phyloP scores from a whole-genome alignment of 2,329 filamentous ascomycete species.

The Cryphonectria radicalis region DNA sequence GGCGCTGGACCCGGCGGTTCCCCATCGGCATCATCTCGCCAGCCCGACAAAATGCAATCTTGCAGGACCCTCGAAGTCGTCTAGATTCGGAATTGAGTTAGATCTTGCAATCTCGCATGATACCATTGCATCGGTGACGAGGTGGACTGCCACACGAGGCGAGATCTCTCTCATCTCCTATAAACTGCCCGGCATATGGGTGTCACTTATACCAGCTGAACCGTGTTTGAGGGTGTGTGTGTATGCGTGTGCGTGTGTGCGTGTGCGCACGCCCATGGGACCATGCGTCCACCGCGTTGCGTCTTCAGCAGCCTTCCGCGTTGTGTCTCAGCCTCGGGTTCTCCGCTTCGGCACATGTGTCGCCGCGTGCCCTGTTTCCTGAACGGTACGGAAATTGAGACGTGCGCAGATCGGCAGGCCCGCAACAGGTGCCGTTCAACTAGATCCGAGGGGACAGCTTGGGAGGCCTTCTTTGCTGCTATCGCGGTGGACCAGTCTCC shows the following conservation, averaged over 20 bases:
- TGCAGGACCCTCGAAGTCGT: background rate
- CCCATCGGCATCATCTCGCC: slow-evolving; percentile 17
- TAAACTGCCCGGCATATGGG: background rate
- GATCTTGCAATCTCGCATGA: slow-evolving; percentile 16
- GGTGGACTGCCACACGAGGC: slow-evolving; percentile 4
- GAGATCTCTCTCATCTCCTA: slow-evolving; percentile 2
- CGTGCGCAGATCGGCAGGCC: slow-evolving; percentile 5
- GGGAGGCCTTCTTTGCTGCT: background rate
- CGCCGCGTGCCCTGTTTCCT: background rate
- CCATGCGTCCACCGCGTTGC: slow-evolving; percentile 11
- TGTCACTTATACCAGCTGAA: background rate
- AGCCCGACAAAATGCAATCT: slow-evolving; percentile 1
- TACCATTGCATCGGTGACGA: background rate
- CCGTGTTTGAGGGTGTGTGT: background rate
- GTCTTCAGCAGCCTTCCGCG: slow-evolving; percentile 8
- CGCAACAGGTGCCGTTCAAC: background rate
- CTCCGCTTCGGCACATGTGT: slow-evolving; percentile 1
- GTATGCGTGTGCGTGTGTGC: background rate
- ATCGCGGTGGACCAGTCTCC: background rate
- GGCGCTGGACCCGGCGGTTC: slow-evolving; percentile 2
- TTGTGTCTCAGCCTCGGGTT: background rate
- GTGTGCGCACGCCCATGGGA: background rate
- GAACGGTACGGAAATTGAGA: slow-evolving; percentile 6
- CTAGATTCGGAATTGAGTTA: background rate
- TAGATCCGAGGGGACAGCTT: background rate